Evolutionary conservation across 2,329 filamentous ascomycete genomes (phyloP).

Genomic region (Ceratocystis colombiana): DNA sequence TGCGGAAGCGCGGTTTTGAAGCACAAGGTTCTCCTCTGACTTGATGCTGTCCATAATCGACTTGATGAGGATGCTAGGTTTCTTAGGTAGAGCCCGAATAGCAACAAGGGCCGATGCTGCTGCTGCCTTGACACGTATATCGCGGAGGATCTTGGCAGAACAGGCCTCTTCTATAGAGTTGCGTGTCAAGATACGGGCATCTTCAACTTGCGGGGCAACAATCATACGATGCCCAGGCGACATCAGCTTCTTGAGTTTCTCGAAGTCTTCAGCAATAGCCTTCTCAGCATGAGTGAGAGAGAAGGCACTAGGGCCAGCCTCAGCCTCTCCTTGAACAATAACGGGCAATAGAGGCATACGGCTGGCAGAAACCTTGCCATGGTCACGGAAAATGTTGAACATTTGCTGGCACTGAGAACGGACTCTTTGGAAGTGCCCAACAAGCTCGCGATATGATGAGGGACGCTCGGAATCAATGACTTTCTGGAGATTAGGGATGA

Average conservation of each 20-base stretch:
- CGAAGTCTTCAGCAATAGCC: slow-evolving; percentile 74
- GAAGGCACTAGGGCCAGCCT: slow-evolving; percentile 87
- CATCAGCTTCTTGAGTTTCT: slow-evolving; percentile 78
- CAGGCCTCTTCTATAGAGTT: slow-evolving; percentile 71
- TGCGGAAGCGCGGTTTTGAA: slow-evolving; percentile 76
- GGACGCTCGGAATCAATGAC: slow-evolving; percentile 77
- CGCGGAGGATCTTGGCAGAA: slow-evolving; percentile 66
- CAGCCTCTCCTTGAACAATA: slow-evolving; percentile 83
- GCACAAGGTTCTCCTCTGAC: slow-evolving; percentile 77
- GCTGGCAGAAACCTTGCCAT: slow-evolving; percentile 65
- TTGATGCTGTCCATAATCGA: slow-evolving; percentile 98
- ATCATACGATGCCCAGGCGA: slow-evolving; percentile 80
- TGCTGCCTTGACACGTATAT: slow-evolving; percentile 75
- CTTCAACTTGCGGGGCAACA: slow-evolving; percentile 65
- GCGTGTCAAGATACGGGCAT: slow-evolving; percentile 61
- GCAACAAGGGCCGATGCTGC: slow-evolving; percentile 81
- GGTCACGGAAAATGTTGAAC: slow-evolving; percentile 82
- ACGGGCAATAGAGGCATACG: slow-evolving; percentile 75
- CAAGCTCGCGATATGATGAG: slow-evolving; percentile 74
- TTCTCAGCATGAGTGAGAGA: slow-evolving; percentile 80
- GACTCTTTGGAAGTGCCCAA: slow-evolving; percentile 79
- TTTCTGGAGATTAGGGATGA: slow-evolving; percentile 55
- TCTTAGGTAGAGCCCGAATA: slow-evolving; percentile 82
- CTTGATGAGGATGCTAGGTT: slow-evolving; percentile 85
- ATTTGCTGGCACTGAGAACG: slow-evolving; percentile 86